These are phyloP conservation scores for Phytopythium boreale DNA, from an alignment of 352 stramenopile species.

Conservation along the genomic window DNA sequence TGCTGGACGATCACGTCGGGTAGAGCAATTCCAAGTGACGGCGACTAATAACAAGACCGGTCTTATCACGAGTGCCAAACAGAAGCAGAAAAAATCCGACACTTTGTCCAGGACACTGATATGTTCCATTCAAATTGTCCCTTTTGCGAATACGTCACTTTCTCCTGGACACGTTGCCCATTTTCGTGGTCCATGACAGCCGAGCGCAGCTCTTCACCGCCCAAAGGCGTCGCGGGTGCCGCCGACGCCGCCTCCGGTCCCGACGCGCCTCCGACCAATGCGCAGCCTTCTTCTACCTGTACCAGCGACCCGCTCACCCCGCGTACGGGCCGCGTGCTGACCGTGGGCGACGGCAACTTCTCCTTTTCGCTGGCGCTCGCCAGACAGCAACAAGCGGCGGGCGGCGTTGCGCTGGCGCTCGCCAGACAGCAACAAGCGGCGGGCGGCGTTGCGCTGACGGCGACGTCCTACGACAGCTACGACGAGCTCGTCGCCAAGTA, in stretches of 20 bases:
- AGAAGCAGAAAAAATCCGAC: no score
- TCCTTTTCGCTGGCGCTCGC: conserved; percentile 87
- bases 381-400: no score
- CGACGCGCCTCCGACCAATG: neutral
- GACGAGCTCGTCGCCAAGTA: conserved; percentile 68
- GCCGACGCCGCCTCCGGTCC: no score
- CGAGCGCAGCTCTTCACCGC: neutral
- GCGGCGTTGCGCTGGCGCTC: no score
- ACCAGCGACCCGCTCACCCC: neutral
- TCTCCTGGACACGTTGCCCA: neutral
- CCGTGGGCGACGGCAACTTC: conserved; percentile 93
- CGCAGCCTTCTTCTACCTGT: neutral
- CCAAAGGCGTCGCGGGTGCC: neutral
- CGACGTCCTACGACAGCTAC: conserved; percentile 64
- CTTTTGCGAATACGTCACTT: no score
- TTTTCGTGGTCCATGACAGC: neutral
- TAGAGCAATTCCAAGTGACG: no score
- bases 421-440: conserved; percentile 3
- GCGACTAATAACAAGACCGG: no score
- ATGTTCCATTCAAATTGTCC: no score
- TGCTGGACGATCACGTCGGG: no score
- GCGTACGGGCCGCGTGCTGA: conserved; percentile 44
- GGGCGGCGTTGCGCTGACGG: conserved; percentile 17
- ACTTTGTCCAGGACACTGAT: no score
- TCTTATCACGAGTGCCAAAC: no score